A percentile compares a stretch with the other conserved stretches of the same genome.
Evolutionary conservation across 2,329 filamentous ascomycete genomes (phyloP).

Genomic region (Grosmannia huntii): DNA sequence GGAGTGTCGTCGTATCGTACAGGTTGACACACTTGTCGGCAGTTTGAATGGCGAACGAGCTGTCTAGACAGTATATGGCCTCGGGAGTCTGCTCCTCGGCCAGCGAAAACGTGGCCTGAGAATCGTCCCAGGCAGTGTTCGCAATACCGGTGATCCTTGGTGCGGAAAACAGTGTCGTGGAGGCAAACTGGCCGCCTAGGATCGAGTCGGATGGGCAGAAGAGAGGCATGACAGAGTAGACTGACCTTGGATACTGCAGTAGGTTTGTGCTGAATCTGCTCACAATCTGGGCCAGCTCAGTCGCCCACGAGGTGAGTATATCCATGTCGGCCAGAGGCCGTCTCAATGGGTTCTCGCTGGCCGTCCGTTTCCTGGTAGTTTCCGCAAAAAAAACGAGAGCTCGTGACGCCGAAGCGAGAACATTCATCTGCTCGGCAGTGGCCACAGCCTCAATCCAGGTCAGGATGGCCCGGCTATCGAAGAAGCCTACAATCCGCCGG

Average conservation of each 20-base stretch:
- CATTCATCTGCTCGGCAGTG: background rate
- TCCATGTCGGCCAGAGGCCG: background rate
- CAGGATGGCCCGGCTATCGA: background rate
- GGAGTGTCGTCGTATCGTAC: background rate
- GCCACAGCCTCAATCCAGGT: constrained; percentile 1
- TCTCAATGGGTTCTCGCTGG: background rate
- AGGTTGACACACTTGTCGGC: background rate
- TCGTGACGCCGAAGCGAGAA: background rate
- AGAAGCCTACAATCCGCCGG: background rate
- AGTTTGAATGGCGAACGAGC: background rate
- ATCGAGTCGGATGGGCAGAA: background rate
- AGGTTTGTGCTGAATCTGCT: background rate
- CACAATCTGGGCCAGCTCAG: background rate
- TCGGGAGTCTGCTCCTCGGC: background rate
- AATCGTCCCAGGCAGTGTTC: background rate
- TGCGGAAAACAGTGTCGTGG: too few species aligned
- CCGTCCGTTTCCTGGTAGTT: background rate
- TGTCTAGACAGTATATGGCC: background rate
- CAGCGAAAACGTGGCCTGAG: background rate
- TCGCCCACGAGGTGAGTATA: background rate
- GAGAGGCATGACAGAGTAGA: background rate
- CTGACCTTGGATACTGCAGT: background rate
- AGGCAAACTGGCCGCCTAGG: background rate
- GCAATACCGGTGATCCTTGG: background rate
- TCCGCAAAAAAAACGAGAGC: background rate